Evolutionary conservation across 1,139 yeast species (phyloP).

Genomic region (Chernovozyma aurita): DNA sequence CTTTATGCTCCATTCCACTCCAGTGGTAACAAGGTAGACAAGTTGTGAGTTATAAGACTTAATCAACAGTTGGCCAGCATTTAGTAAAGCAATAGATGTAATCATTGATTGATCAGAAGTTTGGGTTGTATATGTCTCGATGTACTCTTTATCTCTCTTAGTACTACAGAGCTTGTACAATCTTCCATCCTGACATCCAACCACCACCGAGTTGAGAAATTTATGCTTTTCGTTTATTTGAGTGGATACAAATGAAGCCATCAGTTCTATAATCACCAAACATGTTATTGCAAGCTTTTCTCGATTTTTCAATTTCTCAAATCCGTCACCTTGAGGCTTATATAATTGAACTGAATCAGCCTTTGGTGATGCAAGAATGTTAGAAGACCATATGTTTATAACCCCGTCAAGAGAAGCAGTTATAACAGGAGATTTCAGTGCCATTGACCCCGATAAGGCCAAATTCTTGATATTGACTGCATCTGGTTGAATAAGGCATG

Average conservation of each 20-base stretch:
- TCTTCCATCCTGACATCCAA: constrained; percentile 47
- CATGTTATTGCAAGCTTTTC: constrained; percentile 30
- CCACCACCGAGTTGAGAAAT: constrained; percentile 29
- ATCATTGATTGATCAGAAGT: constrained; percentile 23
- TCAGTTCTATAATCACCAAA: constrained; percentile 12
- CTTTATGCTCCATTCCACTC: constrained; percentile 38
- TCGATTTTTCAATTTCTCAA: constrained; percentile 11
- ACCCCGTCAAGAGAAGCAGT: constrained; percentile 33
- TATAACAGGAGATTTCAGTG: constrained; percentile 1
- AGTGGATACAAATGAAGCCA: not conserved
- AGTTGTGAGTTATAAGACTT: constrained; percentile 11
- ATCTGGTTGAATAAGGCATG: not conserved
- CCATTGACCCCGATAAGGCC: not conserved
- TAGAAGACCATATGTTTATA: constrained; percentile 39
- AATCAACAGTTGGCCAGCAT: not conserved
- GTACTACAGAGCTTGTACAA: constrained; percentile 32
- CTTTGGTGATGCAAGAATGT: constrained; percentile 30
- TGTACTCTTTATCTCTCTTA: constrained; percentile 24
- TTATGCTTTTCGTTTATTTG: constrained; percentile 11
- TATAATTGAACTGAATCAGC: constrained; percentile 15
- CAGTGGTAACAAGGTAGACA: constrained; percentile 26
- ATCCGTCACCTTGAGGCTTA: constrained; percentile 2
- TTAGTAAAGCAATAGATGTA: constrained; percentile 20
- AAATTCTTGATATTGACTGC: not conserved
- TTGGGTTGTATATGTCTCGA: constrained; percentile 18